Conservation (phyloP, 2,329 filamentous ascomycete species). For the Chaetomium olivaceum region DNA sequence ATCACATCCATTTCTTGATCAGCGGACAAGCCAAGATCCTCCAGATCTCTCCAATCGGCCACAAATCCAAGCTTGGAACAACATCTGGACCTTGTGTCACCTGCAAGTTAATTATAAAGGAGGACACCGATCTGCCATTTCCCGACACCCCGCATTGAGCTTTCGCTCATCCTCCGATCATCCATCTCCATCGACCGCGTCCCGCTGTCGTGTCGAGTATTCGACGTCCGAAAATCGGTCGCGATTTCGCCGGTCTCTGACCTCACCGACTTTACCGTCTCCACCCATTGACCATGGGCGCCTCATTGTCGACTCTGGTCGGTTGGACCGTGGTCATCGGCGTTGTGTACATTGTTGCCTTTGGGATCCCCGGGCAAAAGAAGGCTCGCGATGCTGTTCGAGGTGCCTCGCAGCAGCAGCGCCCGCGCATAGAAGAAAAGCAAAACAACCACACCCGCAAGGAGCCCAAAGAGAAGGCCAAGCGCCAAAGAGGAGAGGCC, state of each 20-base stretch:
- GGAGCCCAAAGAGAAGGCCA: conserved; percentile 43
- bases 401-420: conserved; percentile 27
- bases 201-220: conserved; percentile 13
- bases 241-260: conserved; percentile 6
- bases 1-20: background rate
- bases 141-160: conserved; percentile 20
- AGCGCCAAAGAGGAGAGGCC: conserved; percentile 40
- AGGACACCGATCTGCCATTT: conserved; percentile 22
- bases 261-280: conserved; percentile 6
- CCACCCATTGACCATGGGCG: conserved; percentile 37
- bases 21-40: background rate
- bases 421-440: conserved; percentile 37
- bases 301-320: conserved; percentile 39
- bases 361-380: conserved; percentile 32
- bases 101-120: conserved; percentile 16
- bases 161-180: conserved; percentile 2
- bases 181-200: conserved; percentile 8
- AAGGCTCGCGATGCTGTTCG: conserved; percentile 30
- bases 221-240: conserved; percentile 5
- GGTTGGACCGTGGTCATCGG: conserved; percentile 39
- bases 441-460: conserved; percentile 40
- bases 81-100: conserved; percentile 18
- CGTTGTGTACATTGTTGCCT: conserved; percentile 31
- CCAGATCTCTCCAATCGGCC: background rate
- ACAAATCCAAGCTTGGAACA: conserved; percentile 10